Percentiles rank a stretch among this genome's conserved stretches.
These are phyloP conservation scores for Lindgomyces ingoldianus DNA, from an alignment of 495 filamentous ascomycete species.

Conservation along the genomic window DNA sequence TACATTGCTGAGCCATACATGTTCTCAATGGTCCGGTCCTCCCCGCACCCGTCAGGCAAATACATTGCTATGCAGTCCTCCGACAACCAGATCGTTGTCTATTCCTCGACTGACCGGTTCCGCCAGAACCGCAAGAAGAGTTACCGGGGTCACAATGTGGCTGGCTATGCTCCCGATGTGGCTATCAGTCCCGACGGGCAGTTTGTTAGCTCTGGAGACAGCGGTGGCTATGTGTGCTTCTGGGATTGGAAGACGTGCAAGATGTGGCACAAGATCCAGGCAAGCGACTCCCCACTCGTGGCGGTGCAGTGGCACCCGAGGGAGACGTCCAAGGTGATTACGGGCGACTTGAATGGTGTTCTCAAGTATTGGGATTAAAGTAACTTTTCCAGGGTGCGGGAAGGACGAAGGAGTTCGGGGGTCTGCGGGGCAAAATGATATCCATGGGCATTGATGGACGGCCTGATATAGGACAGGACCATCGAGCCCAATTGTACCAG, in stretches of 20 bases:
- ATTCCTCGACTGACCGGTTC: slow-evolving; percentile 91
- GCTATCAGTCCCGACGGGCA: slow-evolving; percentile 87
- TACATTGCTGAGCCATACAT: slow-evolving; percentile 95
- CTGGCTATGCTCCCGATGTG: slow-evolving; percentile 89
- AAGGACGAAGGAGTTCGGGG: neutral
- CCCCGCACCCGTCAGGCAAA: slow-evolving; percentile 83
- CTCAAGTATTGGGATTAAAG: slow-evolving; percentile 93
- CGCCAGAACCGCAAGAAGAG: slow-evolving; percentile 95
- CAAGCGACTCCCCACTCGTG: slow-evolving; percentile 74
- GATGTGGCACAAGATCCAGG: slow-evolving; percentile 93
- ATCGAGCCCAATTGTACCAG: slow-evolving; percentile 3
- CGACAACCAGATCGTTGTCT: slow-evolving; percentile 96
- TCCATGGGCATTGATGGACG: neutral
- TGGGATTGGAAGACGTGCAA: slow-evolving; percentile 99
- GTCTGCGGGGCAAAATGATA: slow-evolving; percentile 1
- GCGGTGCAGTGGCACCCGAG: slow-evolving; percentile 90
- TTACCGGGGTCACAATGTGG: slow-evolving; percentile 93
- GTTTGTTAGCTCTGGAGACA: slow-evolving; percentile 81
- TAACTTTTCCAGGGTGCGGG: neutral
- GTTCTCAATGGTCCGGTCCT: slow-evolving; percentile 83
- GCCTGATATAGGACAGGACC: neutral
- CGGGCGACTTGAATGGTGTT: slow-evolving; percentile 81
- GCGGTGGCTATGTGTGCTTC: slow-evolving; percentile 84
- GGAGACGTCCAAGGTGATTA: slow-evolving; percentile 90
- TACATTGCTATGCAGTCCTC: slow-evolving; percentile 88